A percentile compares a stretch with the other conserved stretches of the same genome.
phyloP scores from a whole-genome alignment of 2,329 filamentous ascomycete genomes.

The Botryotinia narcissicola region DNA sequence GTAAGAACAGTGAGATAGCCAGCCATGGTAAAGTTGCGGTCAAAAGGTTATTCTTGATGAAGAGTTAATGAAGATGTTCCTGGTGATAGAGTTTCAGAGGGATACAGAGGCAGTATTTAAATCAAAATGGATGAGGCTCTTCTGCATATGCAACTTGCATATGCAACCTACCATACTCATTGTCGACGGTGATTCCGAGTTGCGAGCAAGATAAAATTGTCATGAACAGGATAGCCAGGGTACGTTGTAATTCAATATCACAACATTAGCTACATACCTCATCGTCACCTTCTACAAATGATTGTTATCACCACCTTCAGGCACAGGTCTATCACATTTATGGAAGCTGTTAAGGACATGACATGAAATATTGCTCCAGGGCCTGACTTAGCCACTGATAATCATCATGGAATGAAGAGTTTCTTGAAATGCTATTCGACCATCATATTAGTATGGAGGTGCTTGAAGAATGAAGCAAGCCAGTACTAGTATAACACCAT shows the following conservation, averaged over 20 bases:
- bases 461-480: not conserved
- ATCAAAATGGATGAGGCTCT: not conserved
- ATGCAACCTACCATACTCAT: not conserved
- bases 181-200: not conserved
- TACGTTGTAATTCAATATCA: not conserved
- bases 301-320: not conserved
- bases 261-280: not conserved
- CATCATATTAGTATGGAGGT: not conserved
- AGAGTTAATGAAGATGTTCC: not conserved
- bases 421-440: constrained; percentile 12
- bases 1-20: constrained; percentile 33
- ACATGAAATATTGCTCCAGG: not conserved
- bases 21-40: constrained; percentile 27
- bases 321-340: constrained; percentile 5
- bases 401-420: not conserved
- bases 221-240: not conserved
- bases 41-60: not conserved
- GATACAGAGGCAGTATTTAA: constrained; percentile 9
- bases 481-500: constrained; percentile 9
- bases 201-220: not conserved
- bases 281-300: constrained; percentile 18
- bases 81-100: not conserved
- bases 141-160: not conserved
- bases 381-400: constrained; percentile 7
- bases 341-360: constrained; percentile 15